These are phyloP conservation scores for Yamadazyma sp. DNA, from an alignment of 805 yeast species.

Conservation along the genomic window DNA sequence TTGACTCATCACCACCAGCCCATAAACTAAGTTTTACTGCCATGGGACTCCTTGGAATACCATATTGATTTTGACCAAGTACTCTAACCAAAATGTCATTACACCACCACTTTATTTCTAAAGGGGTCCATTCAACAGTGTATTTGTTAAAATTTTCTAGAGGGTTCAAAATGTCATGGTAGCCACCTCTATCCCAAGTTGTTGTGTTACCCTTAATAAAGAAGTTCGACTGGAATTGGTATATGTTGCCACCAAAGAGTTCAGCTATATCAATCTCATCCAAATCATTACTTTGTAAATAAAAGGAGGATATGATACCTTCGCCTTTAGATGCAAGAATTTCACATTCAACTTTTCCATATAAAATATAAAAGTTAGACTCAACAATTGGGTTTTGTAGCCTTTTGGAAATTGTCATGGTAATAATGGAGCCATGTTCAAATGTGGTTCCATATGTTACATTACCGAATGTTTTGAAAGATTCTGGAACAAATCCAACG, in stretches of 20 bases:
- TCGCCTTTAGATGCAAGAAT: slow-evolving; percentile 28
- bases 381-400: slow-evolving; percentile 32
- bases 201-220: slow-evolving; percentile 38
- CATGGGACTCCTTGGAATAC: slow-evolving; percentile 38
- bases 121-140: slow-evolving; percentile 37
- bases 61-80: slow-evolving; percentile 20
- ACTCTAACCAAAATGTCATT: slow-evolving; percentile 27
- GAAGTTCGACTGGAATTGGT: slow-evolving; percentile 33
- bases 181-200: slow-evolving; percentile 33
- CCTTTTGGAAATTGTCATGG: slow-evolving; percentile 16
- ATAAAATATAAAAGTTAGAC: slow-evolving; percentile 28
- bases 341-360: slow-evolving; percentile 38
- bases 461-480: slow-evolving; percentile 7
- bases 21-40: slow-evolving; percentile 33
- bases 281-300: slow-evolving; percentile 40
- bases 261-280: slow-evolving; percentile 43
- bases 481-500: slow-evolving; percentile 3
- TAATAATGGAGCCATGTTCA: slow-evolving; percentile 5
- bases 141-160: slow-evolving; percentile 23
- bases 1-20: slow-evolving; percentile 40
- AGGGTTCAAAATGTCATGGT: slow-evolving; percentile 28
- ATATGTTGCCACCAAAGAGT: slow-evolving; percentile 33
- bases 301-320: slow-evolving; percentile 38
- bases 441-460: slow-evolving; percentile 1
- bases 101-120: slow-evolving; percentile 26